phyloP scores from a whole-genome alignment of 805 yeast species.

The Candida ponderosae region DNA sequence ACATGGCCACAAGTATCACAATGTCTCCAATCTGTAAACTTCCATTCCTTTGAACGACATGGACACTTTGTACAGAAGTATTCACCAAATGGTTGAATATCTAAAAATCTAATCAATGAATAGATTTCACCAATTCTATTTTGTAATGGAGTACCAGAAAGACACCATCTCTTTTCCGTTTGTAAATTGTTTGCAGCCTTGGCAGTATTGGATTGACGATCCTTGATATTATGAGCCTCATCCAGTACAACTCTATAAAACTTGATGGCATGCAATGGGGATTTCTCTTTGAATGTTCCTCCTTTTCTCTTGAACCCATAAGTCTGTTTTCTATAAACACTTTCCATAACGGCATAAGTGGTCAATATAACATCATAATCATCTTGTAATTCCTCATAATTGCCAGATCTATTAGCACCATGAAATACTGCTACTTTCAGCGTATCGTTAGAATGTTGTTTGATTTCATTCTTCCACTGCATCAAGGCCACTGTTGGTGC shows the following conservation, averaged over 20 bases:
- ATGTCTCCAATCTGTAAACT: conserved; percentile 70
- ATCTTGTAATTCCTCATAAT: conserved; percentile 42
- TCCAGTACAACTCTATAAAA: conserved; percentile 87
- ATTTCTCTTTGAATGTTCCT: conserved; percentile 63
- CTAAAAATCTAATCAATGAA: conserved; percentile 79
- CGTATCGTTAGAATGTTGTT: conserved; percentile 66
- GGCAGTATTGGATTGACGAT: conserved; percentile 88
- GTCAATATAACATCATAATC: conserved; percentile 79
- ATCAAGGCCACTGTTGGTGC: conserved; percentile 98
- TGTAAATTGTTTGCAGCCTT: conserved; percentile 75
- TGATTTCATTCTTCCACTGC: conserved; percentile 96
- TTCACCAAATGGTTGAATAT: conserved; percentile 76
- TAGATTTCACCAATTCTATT: conserved; percentile 96
- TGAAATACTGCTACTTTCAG: conserved; percentile 71
- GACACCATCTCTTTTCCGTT: conserved; percentile 79
- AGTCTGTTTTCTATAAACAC: conserved; percentile 72
- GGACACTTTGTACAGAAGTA: conserved; percentile 93
- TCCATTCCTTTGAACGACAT: conserved; percentile 79
- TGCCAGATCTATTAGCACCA: conserved; percentile 70
- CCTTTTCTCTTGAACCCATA: conserved; percentile 76
- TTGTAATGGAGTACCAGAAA: conserved; percentile 94
- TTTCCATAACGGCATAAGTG: conserved; percentile 87
- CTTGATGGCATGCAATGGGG: conserved; percentile 63
- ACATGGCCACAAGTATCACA: conserved; percentile 87
- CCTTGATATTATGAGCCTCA: conserved; percentile 97